A percentile compares a stretch with the other conserved stretches of the same genome.
These are phyloP conservation scores for Fusarium xylarioides DNA, from an alignment of 2,329 filamentous ascomycete genomes.

Conservation along the genomic window DNA sequence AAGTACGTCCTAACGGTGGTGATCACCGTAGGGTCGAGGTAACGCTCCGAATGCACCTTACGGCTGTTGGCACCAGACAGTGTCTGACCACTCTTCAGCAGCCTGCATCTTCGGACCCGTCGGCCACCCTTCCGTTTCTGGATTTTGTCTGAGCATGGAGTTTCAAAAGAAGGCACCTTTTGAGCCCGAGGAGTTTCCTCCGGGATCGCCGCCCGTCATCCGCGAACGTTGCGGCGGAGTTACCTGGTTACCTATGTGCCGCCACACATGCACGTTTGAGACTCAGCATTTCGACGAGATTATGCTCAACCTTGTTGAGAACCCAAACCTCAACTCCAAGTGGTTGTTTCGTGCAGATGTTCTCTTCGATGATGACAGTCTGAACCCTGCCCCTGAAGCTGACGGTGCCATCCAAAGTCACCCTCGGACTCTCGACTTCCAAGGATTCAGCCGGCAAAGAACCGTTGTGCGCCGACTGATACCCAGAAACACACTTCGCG, in stretches of 20 bases:
- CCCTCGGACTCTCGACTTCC: slow-evolving; percentile 22
- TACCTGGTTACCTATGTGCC: slow-evolving; percentile 64
- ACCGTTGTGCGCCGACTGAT: slow-evolving; percentile 80
- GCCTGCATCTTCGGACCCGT: slow-evolving; percentile 1
- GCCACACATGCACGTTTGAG: slow-evolving; percentile 68
- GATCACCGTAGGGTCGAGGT: background rate
- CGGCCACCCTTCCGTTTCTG: background rate
- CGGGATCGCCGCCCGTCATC: slow-evolving; percentile 41
- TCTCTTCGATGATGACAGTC: slow-evolving; percentile 53
- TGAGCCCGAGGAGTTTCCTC: slow-evolving; percentile 43
- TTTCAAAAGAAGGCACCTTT: slow-evolving; percentile 38
- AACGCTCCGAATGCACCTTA: background rate
- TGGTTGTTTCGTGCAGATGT: slow-evolving; percentile 84
- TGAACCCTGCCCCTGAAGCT: slow-evolving; percentile 9
- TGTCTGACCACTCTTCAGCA: slow-evolving; percentile 10
- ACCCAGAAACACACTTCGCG: slow-evolving; percentile 81
- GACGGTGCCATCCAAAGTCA: background rate
- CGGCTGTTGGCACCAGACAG: background rate
- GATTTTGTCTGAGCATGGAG: slow-evolving; percentile 26
- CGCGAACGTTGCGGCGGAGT: slow-evolving; percentile 34
- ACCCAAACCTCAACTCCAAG: slow-evolving; percentile 81
- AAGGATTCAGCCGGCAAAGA: slow-evolving; percentile 57
- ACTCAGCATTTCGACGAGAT: slow-evolving; percentile 70
- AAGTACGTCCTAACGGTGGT: background rate
- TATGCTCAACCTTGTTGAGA: slow-evolving; percentile 78